These are phyloP conservation scores for Phyllosticta citribraziliensis DNA, from an alignment of 2,329 filamentous ascomycete genomes.

Conservation along the genomic window DNA sequence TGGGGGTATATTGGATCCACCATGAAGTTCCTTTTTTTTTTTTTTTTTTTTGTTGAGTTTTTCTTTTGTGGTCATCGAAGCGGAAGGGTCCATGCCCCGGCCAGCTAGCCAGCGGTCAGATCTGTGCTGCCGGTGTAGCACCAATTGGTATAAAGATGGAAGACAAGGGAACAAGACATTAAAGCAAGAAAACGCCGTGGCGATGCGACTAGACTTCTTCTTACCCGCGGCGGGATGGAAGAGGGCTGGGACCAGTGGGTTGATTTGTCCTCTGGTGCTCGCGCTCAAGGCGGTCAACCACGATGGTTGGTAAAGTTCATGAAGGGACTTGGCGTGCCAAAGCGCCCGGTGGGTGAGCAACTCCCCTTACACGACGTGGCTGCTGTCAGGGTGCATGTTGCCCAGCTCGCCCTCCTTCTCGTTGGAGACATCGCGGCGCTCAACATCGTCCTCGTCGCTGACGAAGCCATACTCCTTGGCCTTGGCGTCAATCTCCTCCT, in stretches of 20 bases:
- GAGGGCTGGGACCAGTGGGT: background rate
- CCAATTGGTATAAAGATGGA: background rate
- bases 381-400: background rate
- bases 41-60: background rate
- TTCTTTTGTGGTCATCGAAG: background rate
- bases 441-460: constrained; percentile 16
- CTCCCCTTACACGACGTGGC: constrained; percentile 10
- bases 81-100: too few relatives aligned
- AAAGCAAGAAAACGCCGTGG: background rate
- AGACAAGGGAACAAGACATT: background rate
- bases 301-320: background rate
- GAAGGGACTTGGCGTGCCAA: too few relatives aligned
- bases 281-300: background rate
- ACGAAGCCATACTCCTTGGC: constrained; percentile 26
- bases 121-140: background rate
- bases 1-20: background rate
- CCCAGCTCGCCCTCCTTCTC: constrained; percentile 13
- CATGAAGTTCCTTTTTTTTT: background rate
- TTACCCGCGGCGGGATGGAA: background rate
- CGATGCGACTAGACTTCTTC: background rate
- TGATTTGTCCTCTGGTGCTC: background rate
- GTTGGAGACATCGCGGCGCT: constrained; percentile 1
- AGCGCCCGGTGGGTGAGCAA: background rate
- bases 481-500: constrained; percentile 45
- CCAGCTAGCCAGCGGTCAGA: background rate